A percentile compares a stretch with the other conserved stretches of the same genome.
Conservation (phyloP, 2,329 filamentous ascomycete species). For the Teratosphaeria epicoccoides region DNA sequence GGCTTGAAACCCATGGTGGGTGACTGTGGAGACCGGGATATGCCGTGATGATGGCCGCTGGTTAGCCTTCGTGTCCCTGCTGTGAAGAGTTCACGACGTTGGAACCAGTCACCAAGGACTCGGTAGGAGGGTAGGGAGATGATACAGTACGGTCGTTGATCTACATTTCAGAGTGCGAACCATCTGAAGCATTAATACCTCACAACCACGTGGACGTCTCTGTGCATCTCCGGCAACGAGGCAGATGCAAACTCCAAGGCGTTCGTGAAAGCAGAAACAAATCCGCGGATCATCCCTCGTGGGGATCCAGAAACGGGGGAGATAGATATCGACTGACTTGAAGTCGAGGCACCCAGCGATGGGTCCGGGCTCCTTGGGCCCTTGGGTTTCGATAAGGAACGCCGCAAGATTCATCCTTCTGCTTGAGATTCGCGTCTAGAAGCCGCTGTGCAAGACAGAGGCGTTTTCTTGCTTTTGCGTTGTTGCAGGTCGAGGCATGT, state of each 20-base stretch:
- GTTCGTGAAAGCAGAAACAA: conserved; percentile 6
- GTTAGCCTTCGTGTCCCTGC: neutral
- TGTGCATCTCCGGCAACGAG: conserved; percentile 13
- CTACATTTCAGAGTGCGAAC: neutral
- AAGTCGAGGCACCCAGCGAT: neutral
- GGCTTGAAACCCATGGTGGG: conserved; percentile 4
- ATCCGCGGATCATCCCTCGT: conserved; percentile 11
- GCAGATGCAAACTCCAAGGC: neutral
- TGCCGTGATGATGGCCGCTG: neutral
- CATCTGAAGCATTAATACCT: conserved; percentile 3
- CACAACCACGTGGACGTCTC: conserved; percentile 4
- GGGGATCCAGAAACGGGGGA: conserved; percentile 5
- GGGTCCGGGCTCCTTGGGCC: neutral
- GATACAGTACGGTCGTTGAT: neutral
- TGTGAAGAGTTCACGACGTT: neutral
- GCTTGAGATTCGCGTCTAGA: neutral
- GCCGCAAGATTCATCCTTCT: neutral
- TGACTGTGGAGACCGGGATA: neutral
- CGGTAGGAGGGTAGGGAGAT: neutral
- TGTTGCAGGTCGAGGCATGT: neutral
- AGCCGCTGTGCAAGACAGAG: neutral
- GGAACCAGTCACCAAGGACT: neutral
- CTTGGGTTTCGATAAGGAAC: neutral
- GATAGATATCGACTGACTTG: conserved; percentile 1
- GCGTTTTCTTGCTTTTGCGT: neutral